phyloP scores from a whole-genome alignment of 2,329 filamentous ascomycete genomes.

The Sporothrix variecibatus region DNA sequence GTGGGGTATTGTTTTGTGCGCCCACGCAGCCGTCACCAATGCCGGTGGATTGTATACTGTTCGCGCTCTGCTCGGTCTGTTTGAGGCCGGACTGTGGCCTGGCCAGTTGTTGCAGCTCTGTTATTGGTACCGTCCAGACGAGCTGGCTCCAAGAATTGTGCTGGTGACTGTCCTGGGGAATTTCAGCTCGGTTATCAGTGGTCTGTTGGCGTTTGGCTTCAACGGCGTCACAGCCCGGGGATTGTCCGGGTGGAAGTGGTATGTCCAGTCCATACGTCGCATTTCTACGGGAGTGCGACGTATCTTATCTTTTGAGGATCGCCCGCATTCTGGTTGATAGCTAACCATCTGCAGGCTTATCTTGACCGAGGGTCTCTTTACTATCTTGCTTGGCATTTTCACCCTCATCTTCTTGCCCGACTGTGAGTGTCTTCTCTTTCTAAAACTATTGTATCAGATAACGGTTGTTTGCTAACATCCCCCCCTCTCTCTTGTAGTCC shows the following conservation, averaged over 20 bases:
- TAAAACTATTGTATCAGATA: not conserved
- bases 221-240: constrained; percentile 42
- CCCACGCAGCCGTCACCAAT: constrained; percentile 54
- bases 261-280: not conserved
- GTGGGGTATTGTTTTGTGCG: constrained; percentile 53
- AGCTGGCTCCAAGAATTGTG: constrained; percentile 48
- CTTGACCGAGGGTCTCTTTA: constrained; percentile 49
- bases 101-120: constrained; percentile 55
- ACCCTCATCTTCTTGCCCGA: constrained; percentile 58
- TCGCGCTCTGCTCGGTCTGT: constrained; percentile 62
- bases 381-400: constrained; percentile 47
- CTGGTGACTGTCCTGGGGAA: constrained; percentile 50
- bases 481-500: constrained; percentile 38
- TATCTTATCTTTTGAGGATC: not conserved
- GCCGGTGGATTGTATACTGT: constrained; percentile 51
- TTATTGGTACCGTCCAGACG: constrained; percentile 52
- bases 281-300: too few species aligned
- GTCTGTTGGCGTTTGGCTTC: constrained; percentile 48
- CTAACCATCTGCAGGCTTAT: constrained; percentile 35
- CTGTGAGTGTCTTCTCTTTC: constrained; percentile 40
- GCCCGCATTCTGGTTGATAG: too few species aligned
- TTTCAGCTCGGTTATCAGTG: constrained; percentile 44
- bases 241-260: constrained; percentile 41
- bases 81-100: constrained; percentile 67
- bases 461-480: not conserved